Percentiles rank a stretch among this genome's conserved stretches.
These are phyloP conservation scores for Exidia glandulosa DNA, from an alignment of 768 basidiomycete genomes.

Conservation along the genomic window DNA sequence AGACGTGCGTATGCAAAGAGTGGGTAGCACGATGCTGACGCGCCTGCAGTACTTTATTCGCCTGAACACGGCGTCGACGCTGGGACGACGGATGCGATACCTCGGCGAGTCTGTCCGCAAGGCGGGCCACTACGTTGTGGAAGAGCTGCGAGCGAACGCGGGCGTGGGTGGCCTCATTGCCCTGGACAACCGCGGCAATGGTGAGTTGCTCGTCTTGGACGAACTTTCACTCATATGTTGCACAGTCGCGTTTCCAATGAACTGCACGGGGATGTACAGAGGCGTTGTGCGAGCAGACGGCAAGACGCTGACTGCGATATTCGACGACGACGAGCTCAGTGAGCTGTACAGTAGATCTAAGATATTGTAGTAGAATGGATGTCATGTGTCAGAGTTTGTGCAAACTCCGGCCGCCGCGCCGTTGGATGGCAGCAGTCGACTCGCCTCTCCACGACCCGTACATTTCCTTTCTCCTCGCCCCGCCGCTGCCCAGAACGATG, in stretches of 20 bases:
- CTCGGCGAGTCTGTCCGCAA: constrained; percentile 42
- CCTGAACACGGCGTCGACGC: constrained; percentile 49
- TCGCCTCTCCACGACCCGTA: background rate
- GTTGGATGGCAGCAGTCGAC: background rate
- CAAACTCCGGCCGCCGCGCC: background rate
- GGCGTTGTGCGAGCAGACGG: constrained; percentile 65
- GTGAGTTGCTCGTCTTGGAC: constrained; percentile 24
- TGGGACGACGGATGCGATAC: constrained; percentile 57
- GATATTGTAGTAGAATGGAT: background rate
- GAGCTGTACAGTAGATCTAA: background rate
- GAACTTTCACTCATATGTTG: background rate
- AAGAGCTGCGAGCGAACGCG: constrained; percentile 45
- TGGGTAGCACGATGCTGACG: background rate
- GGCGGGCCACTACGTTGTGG: constrained; percentile 45
- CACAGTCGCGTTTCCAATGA: constrained; percentile 63
- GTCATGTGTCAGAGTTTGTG: background rate
- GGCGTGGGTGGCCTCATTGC: constrained; percentile 71
- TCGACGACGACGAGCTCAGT: constrained; percentile 44
- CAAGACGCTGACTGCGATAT: constrained; percentile 62
- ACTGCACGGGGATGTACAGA: constrained; percentile 75
- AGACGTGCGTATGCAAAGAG: constrained; percentile 40
- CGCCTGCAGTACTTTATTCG: constrained; percentile 62
- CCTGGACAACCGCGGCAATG: constrained; percentile 56
- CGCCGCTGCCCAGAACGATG: background rate
- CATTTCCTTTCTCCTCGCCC: background rate